Evolutionary conservation across 805 yeast species (phyloP), one percentile per base, ranked within the genome.

Genomic region (Candida namnaoensis): DNA sequence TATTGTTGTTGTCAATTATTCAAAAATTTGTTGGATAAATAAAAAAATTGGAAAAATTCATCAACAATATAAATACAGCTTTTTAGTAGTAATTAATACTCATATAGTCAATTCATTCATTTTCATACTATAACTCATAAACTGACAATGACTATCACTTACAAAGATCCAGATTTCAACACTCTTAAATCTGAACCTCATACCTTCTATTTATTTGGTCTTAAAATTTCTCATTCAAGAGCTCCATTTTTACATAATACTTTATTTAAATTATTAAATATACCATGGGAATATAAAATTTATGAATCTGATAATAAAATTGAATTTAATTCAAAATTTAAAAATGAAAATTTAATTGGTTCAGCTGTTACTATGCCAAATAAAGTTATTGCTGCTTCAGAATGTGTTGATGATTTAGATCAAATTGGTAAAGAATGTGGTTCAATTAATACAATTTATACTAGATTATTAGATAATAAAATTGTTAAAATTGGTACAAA

Each of bases 341-440:
- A 13, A 3, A 36, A 40, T 9, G 50, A 47, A 35, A 10, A 38
- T 2, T 38, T 53, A 14, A 47, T 49, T 3, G 57, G 57, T 1
- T 40, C 49, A 36, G 57, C 57, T 3, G 44, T 53, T 5, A 53
- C 57, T 1, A 53, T 53, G 57, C 57, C 57, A 1, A 53, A 53
- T 34, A 53, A 53, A 37, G 54, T 53, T 13, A 36, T 41, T 27
- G 56, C 53, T 7, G 46, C 48, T 7, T 32, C 40, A 23, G 43
- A 47, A 10, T 30, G 27, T 30, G 49, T 53, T 40, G 57, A 51
- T 38, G 41, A 38, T 11, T 35, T 51, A 2, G 57, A 53, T 35
- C 7, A 44, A 8, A 51, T 53, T 12, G 57, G 57, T 8, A 34
- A 45, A 25, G 57, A 51, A 2, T 53, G 57, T 47, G 55, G 57